Evolutionary conservation across 1,139 yeast genomes (phyloP).

Genomic region (Pichia sp.): DNA sequence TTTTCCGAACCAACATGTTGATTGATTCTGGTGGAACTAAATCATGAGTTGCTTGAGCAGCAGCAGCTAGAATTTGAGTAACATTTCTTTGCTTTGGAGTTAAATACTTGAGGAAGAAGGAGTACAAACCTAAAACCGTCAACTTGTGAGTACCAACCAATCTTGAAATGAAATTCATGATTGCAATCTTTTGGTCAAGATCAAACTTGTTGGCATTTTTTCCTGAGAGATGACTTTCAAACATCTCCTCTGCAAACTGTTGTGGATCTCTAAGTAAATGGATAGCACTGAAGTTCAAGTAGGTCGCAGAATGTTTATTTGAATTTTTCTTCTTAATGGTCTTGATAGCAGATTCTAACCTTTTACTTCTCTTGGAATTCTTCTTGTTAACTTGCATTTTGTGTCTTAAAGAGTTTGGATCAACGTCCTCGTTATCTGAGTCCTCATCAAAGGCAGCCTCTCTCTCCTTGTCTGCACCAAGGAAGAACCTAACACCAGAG

Average conservation of each 20-base stretch:
- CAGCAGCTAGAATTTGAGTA: slow-evolving; percentile 93
- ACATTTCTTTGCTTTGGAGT: slow-evolving; percentile 94
- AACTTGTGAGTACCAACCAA: slow-evolving; percentile 91
- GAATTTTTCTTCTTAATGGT: slow-evolving; percentile 55
- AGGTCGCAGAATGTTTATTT: slow-evolving; percentile 54
- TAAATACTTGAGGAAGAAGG: slow-evolving; percentile 78
- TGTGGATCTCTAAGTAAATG: slow-evolving; percentile 95
- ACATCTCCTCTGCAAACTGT: slow-evolving; percentile 87
- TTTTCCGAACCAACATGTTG: slow-evolving; percentile 70
- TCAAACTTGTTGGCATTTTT: slow-evolving; percentile 59
- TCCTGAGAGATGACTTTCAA: slow-evolving; percentile 61
- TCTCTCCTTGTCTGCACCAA: slow-evolving; percentile 94
- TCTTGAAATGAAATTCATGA: slow-evolving; percentile 81
- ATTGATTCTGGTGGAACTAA: slow-evolving; percentile 93
- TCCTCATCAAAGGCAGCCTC: slow-evolving; percentile 74
- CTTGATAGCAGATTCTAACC: slow-evolving; percentile 66
- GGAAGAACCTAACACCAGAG: slow-evolving; percentile 84
- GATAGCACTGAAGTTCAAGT: slow-evolving; percentile 87
- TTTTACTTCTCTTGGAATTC: slow-evolving; percentile 70
- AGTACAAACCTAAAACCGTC: slow-evolving; percentile 81
- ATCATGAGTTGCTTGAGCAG: slow-evolving; percentile 95
- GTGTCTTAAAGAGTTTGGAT: slow-evolving; percentile 65
- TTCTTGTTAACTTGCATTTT: slow-evolving; percentile 79
- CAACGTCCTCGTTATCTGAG: slow-evolving; percentile 69
- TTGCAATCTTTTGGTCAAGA: slow-evolving; percentile 81